Percentiles rank a stretch among this genome's conserved stretches.
Evolutionary conservation across 2,329 filamentous ascomycete genomes (phyloP).

Genomic region (Trichoderma semiorbis): DNA sequence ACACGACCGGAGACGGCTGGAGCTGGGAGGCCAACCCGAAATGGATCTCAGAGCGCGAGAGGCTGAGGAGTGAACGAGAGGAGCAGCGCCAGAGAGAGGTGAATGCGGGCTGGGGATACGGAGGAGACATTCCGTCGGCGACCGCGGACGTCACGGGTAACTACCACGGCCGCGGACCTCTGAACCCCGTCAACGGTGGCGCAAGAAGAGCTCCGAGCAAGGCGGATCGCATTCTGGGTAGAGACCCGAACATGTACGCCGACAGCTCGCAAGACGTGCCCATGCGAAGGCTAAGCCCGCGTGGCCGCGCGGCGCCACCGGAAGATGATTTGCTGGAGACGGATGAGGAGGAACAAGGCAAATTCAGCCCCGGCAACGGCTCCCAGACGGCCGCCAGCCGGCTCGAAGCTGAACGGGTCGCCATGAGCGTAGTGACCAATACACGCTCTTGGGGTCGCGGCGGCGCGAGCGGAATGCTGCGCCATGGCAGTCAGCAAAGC

Average conservation of each 20-base stretch:
- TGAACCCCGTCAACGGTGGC: slow-evolving; percentile 24
- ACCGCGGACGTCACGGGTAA: slow-evolving; percentile 20
- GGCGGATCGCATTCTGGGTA: slow-evolving; percentile 56
- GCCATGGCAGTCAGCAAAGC: slow-evolving; percentile 34
- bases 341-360: slow-evolving; percentile 33
- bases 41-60: slow-evolving; percentile 71
- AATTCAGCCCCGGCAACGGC: background rate
- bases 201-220: slow-evolving; percentile 48
- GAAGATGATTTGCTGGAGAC: slow-evolving; percentile 43
- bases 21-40: slow-evolving; percentile 80
- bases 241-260: slow-evolving; percentile 53
- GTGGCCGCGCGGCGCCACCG: slow-evolving; percentile 38
- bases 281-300: slow-evolving; percentile 46
- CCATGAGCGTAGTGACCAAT: slow-evolving; percentile 43
- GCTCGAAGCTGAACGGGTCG: slow-evolving; percentile 41
- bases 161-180: slow-evolving; percentile 24
- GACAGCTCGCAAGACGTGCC: slow-evolving; percentile 45
- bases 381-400: background rate
- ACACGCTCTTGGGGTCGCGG: slow-evolving; percentile 37
- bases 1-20: slow-evolving; percentile 90
- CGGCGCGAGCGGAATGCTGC: slow-evolving; percentile 43
- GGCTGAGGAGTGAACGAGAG: slow-evolving; percentile 54
- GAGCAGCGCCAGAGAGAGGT: slow-evolving; percentile 61
- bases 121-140: slow-evolving; percentile 22
- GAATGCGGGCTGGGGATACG: slow-evolving; percentile 63